Conservation (phyloP, 768 basidiomycete species). For the Suillus bovinus region DNA sequence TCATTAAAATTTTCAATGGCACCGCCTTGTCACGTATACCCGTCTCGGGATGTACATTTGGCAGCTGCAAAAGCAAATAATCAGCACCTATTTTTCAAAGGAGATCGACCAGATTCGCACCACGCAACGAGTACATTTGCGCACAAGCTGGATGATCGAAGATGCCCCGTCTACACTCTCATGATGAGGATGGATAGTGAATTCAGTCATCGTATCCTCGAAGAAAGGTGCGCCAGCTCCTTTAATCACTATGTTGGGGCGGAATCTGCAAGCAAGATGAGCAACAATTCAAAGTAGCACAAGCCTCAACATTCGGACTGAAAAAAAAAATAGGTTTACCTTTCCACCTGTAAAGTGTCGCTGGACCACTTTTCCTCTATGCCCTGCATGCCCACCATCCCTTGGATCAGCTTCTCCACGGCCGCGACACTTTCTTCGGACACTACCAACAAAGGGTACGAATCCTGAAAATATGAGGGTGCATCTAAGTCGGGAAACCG, state of each 20-base stretch:
- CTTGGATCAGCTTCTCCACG: constrained; percentile 49
- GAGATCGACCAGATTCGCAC: constrained; percentile 41
- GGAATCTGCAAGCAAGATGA: constrained; percentile 48
- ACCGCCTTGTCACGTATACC: constrained; percentile 71
- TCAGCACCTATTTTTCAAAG: constrained; percentile 8
- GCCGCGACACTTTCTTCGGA: constrained; percentile 64
- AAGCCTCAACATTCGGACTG: neutral
- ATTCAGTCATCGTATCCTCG: constrained; percentile 70
- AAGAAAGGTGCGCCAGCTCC: constrained; percentile 67
- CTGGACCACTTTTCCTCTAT: constrained; percentile 53
- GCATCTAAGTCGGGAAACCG: constrained; percentile 60
- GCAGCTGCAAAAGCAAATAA: constrained; percentile 48
- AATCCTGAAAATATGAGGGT: constrained; percentile 64
- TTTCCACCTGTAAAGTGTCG: constrained; percentile 53
- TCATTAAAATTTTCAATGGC: constrained; percentile 74
- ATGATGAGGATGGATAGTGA: constrained; percentile 46
- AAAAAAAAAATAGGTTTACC: constrained; percentile 39
- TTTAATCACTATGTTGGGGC: constrained; percentile 72
- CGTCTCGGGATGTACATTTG: constrained; percentile 67
- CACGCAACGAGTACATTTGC: constrained; percentile 70
- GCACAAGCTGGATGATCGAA: constrained; percentile 54
- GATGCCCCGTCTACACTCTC: constrained; percentile 19
- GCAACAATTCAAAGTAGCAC: constrained; percentile 10
- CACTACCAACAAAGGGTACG: constrained; percentile 66
- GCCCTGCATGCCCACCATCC: constrained; percentile 48